Conservation (phyloP, 2,329 filamentous ascomycete genomes). For the Penicillium expansum region DNA sequence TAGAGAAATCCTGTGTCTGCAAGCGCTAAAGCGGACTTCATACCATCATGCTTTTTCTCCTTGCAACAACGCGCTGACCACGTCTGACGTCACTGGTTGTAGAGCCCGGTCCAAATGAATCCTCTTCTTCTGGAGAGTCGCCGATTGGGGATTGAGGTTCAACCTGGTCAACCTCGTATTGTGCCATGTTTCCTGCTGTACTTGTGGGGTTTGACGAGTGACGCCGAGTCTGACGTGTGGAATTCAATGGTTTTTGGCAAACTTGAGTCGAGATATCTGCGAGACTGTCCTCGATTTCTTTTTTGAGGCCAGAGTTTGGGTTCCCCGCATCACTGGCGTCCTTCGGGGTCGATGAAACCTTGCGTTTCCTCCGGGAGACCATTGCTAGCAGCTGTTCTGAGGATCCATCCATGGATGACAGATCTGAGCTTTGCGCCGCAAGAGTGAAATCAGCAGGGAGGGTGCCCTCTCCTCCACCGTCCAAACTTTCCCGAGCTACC, state of each 20-base stretch:
- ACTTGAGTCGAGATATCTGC: slow-evolving; percentile 6
- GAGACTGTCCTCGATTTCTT: slow-evolving; percentile 7
- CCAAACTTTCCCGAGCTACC: slow-evolving; percentile 45
- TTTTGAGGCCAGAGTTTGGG: not conserved
- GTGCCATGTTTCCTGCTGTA: slow-evolving; percentile 3
- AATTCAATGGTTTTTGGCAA: slow-evolving; percentile 6
- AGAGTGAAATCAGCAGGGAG: slow-evolving; percentile 13
- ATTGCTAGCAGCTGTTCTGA: slow-evolving; percentile 22
- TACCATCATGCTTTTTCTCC: slow-evolving; percentile 44
- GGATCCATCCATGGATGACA: slow-evolving; percentile 12
- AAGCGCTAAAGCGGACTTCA: slow-evolving; percentile 15
- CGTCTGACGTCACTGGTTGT: slow-evolving; percentile 14
- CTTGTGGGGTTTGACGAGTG: slow-evolving; percentile 34
- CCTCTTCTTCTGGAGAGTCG: slow-evolving; percentile 13
- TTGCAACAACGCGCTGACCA: slow-evolving; percentile 33
- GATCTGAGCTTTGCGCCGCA: slow-evolving; percentile 20
- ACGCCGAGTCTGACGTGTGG: slow-evolving; percentile 28
- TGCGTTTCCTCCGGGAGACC: slow-evolving; percentile 34
- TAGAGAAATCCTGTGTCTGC: not conserved
- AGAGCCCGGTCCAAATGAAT: slow-evolving; percentile 3
- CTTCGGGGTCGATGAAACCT: slow-evolving; percentile 25
- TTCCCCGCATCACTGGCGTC: not conserved
- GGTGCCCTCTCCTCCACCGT: slow-evolving; percentile 20
- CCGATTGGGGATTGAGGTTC: slow-evolving; percentile 3
- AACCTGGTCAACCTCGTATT: slow-evolving; percentile 4